These are phyloP conservation scores for Malus fusca DNA, from an alignment of 306 rosid genomes.

Conservation along the genomic window DNA sequence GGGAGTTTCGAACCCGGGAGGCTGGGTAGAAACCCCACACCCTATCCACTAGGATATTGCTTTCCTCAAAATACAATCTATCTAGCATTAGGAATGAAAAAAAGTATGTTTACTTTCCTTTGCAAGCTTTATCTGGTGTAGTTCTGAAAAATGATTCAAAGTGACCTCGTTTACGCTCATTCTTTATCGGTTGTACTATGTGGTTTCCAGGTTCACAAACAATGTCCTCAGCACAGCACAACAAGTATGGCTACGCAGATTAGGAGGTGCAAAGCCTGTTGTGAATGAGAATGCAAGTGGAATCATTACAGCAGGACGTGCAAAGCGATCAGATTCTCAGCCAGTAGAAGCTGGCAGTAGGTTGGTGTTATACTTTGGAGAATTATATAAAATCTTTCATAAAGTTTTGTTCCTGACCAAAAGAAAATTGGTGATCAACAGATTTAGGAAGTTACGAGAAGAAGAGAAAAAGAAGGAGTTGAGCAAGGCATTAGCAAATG, in stretches of 20 bases:
- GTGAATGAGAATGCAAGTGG: conserved; percentile 70
- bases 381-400: conserved; percentile 2
- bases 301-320: conserved; percentile 96
- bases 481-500: conserved; percentile 52
- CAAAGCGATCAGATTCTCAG: conserved; percentile 70
- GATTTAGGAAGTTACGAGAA: conserved; percentile 68
- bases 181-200: neutral
- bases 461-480: conserved; percentile 49
- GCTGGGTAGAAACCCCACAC: too few species aligned
- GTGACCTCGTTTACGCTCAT: neutral
- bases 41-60: too few species aligned
- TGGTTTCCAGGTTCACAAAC: conserved; percentile 65
- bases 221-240: conserved; percentile 96
- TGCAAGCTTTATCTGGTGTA: neutral
- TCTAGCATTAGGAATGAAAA: neutral
- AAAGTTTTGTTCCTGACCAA: conserved; percentile 3
- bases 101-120: neutral
- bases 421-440: conserved; percentile 27
- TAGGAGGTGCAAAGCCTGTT: conserved; percentile 92
- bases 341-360: conserved; percentile 59
- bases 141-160: neutral
- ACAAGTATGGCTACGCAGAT: conserved; percentile 93
- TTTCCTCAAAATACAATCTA: neutral
- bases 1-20: too few species aligned
- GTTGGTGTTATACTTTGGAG: conserved; percentile 40